These are phyloP conservation scores for Neobulgaria alba DNA, from an alignment of 2,329 filamentous ascomycete species.

Conservation along the genomic window DNA sequence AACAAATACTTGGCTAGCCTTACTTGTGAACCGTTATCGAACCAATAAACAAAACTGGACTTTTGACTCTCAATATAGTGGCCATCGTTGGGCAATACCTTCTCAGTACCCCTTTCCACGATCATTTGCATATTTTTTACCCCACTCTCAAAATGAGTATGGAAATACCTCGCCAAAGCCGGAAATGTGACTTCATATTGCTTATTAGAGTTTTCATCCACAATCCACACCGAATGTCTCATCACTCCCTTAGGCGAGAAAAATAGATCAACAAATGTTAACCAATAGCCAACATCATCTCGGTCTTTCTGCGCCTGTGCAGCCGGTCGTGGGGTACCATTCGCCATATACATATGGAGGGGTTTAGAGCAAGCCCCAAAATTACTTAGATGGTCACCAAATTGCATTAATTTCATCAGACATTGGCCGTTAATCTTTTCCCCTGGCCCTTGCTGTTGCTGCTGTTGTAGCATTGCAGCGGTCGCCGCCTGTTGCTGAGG, in stretches of 20 bases:
- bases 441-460: conserved; percentile 29
- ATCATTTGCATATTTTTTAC: conserved; percentile 80
- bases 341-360: conserved; percentile 19
- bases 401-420: conserved; percentile 51
- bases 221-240: conserved; percentile 57
- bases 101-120: conserved; percentile 58
- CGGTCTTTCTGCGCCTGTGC: conserved; percentile 47
- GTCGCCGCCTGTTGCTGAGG: conserved; percentile 28
- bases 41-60: conserved; percentile 83
- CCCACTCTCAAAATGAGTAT: conserved; percentile 80
- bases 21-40: conserved; percentile 74
- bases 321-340: conserved; percentile 12
- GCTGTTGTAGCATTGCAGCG: conserved; percentile 28
- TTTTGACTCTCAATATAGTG: conserved; percentile 68
- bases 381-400: conserved; percentile 52
- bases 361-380: conserved; percentile 40
- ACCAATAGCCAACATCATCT: conserved; percentile 70
- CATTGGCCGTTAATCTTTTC: conserved; percentile 44
- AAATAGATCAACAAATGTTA: conserved; percentile 68
- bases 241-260: conserved; percentile 74
- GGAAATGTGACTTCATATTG: conserved; percentile 79
- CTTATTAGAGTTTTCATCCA: conserved; percentile 56
- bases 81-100: conserved; percentile 50
- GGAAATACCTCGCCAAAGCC: conserved; percentile 80
- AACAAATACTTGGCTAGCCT: conserved; percentile 27